These are phyloP conservation scores for Phaffia rhodozyma DNA, from an alignment of 1,284 basidiomycete species.

Conservation along the genomic window DNA sequence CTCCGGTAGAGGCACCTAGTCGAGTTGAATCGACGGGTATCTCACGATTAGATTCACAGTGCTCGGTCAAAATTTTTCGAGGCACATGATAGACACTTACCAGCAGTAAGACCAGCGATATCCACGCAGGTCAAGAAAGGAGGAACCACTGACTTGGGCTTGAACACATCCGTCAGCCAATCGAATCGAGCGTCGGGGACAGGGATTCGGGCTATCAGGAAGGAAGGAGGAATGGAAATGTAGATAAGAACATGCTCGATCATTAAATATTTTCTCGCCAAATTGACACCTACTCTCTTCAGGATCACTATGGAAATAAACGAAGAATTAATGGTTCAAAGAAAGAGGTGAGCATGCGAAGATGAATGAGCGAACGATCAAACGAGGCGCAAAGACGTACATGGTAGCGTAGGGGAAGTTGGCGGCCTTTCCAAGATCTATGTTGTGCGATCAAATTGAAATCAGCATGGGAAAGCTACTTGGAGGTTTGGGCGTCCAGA, in stretches of 20 bases:
- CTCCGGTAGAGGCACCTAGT: constrained; percentile 79
- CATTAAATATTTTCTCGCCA: neutral
- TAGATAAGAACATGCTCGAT: neutral
- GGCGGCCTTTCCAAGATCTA: constrained; percentile 90
- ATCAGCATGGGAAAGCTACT: neutral
- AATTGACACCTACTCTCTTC: constrained; percentile 41
- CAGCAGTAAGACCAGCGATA: constrained; percentile 93
- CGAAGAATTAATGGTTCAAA: neutral
- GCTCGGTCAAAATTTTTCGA: neutral
- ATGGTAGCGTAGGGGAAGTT: constrained; percentile 99
- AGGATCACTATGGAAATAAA: constrained; percentile 44
- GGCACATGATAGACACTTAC: constrained; percentile 34
- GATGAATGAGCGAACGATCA: neutral
- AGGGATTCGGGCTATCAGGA: constrained; percentile 64
- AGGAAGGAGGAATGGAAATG: neutral
- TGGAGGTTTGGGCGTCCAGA: constrained; percentile 8
- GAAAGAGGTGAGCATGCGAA: neutral
- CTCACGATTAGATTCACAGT: neutral
- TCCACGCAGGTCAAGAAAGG: constrained; percentile 97
- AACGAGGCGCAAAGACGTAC: constrained; percentile 21
- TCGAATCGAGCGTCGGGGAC: constrained; percentile 94
- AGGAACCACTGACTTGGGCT: constrained; percentile 76
- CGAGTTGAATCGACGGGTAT: constrained; percentile 38
- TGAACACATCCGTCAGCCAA: constrained; percentile 86
- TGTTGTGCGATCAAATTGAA: neutral